A percentile compares a stretch with the other conserved stretches of the same genome.
Evolutionary conservation across 2,329 filamentous ascomycete species (phyloP).

Genomic region (Exophiala viscosa): DNA sequence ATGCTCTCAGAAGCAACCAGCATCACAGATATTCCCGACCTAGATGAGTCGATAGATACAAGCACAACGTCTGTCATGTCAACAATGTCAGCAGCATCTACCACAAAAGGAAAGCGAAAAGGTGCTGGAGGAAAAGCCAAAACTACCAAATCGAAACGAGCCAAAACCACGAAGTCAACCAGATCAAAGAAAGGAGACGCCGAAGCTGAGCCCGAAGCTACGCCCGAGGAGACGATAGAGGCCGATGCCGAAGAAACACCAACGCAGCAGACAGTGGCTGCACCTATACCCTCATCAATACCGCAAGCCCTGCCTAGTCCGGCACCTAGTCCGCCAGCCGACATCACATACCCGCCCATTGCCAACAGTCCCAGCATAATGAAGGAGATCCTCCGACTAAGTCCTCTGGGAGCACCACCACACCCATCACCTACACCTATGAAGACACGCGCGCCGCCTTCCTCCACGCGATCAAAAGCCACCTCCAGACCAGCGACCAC

Average conservation of each 20-base stretch:
- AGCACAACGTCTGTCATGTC: constrained; percentile 48
- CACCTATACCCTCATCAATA: no score
- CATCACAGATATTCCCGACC: constrained; percentile 32
- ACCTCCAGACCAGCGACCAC: background rate
- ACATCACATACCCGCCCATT: constrained; percentile 19
- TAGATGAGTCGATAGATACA: constrained; percentile 55
- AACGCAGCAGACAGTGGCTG: background rate
- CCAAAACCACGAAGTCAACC: constrained; percentile 26
- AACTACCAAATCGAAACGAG: constrained; percentile 35
- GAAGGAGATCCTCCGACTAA: constrained; percentile 8
- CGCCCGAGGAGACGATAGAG: constrained; percentile 3
- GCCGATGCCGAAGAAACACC: constrained; percentile 4
- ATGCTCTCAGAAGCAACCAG: constrained; percentile 42
- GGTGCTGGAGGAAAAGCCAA: constrained; percentile 36
- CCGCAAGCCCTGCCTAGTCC: constrained; percentile 2
- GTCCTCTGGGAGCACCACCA: constrained; percentile 14
- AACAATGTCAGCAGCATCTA: constrained; percentile 39
- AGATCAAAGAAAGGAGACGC: constrained; percentile 28
- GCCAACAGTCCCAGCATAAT: constrained; percentile 11
- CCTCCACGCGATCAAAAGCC: constrained; percentile 3
- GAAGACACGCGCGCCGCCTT: constrained; percentile 2
- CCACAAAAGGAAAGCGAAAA: constrained; percentile 45
- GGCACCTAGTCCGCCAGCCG: constrained; percentile 3
- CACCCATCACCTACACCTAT: constrained; percentile 17
- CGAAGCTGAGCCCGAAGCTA: constrained; percentile 33